Conservation (phyloP, 805 yeast species). For the Sugiyamaella mastotermitis region DNA sequence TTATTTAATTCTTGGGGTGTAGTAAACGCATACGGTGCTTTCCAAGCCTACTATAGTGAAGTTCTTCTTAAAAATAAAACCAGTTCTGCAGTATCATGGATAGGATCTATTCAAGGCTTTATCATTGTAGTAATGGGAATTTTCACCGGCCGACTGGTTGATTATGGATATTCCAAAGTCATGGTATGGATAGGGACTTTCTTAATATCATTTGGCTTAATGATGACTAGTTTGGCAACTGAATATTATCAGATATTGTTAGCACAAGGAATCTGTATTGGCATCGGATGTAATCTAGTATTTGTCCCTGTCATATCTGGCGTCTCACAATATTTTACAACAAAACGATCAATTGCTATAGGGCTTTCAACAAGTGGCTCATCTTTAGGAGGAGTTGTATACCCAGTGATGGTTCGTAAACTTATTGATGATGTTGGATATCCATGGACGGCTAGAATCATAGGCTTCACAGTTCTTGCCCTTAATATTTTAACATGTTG, state of each 20-base stretch:
- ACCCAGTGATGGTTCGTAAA: slow-evolving; percentile 41
- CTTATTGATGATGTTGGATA: slow-evolving; percentile 41
- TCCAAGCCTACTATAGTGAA: slow-evolving; percentile 3
- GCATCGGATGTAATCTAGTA: slow-evolving; percentile 38
- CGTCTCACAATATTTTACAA: slow-evolving; percentile 41
- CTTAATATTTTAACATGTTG: slow-evolving; percentile 21
- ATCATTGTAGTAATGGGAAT: slow-evolving; percentile 22
- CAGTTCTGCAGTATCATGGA: slow-evolving; percentile 23
- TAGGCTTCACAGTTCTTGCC: slow-evolving; percentile 38
- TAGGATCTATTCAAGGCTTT: slow-evolving; percentile 23
- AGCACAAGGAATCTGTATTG: slow-evolving; percentile 45
- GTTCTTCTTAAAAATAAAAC: slow-evolving; percentile 5
- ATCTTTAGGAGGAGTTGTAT: slow-evolving; percentile 44
- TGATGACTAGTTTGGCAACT: slow-evolving; percentile 32
- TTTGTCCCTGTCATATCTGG: slow-evolving; percentile 41
- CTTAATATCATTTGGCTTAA: slow-evolving; percentile 23
- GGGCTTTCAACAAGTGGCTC: slow-evolving; percentile 47
- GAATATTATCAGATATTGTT: slow-evolving; percentile 46
- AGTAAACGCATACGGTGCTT: slow-evolving; percentile 21
- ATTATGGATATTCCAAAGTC: slow-evolving; percentile 20
- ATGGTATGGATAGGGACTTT: slow-evolving; percentile 22
- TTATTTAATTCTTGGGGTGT: slow-evolving; percentile 19
- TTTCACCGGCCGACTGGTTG: slow-evolving; percentile 25
- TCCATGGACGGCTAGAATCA: slow-evolving; percentile 43
- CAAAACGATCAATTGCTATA: slow-evolving; percentile 39